phyloP scores from a whole-genome alignment of 1,284 basidiomycete genomes.

The Schizophyllum amplum region DNA sequence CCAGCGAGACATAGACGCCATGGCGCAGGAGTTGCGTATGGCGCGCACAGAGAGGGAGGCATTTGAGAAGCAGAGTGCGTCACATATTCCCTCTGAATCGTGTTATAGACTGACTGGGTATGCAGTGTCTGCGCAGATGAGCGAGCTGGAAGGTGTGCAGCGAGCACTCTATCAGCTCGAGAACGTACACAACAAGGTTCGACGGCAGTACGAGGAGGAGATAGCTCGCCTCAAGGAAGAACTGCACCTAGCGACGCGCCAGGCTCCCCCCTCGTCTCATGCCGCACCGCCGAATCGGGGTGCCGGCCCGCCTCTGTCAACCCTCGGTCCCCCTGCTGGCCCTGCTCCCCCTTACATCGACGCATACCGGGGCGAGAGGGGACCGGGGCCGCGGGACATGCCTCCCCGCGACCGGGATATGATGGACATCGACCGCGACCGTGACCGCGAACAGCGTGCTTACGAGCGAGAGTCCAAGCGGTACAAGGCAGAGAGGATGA shows the following conservation, averaged over 20 bases:
- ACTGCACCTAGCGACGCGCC: constrained; percentile 33
- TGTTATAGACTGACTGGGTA: not conserved
- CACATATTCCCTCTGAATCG: not conserved
- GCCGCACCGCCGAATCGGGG: constrained; percentile 6
- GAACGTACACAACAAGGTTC: constrained; percentile 33
- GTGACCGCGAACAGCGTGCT: constrained; percentile 19
- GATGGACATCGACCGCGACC: constrained; percentile 25
- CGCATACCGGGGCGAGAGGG: constrained; percentile 28
- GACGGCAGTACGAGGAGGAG: constrained; percentile 37
- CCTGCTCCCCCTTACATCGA: constrained; percentile 29
- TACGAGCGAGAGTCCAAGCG: constrained; percentile 35
- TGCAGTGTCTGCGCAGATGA: constrained; percentile 32
- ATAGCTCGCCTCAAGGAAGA: constrained; percentile 54
- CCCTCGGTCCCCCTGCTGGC: constrained; percentile 20
- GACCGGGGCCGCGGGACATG: constrained; percentile 19
- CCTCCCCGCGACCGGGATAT: constrained; percentile 15
- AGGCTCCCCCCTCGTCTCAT: constrained; percentile 16
- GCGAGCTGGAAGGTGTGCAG: constrained; percentile 38
- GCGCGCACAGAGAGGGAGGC: not conserved
- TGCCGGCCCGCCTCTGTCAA: constrained; percentile 19
- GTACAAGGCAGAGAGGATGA: constrained; percentile 23
- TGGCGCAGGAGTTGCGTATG: not conserved
- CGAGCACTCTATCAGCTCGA: constrained; percentile 40
- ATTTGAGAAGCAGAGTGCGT: not conserved
- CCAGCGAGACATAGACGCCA: not conserved